phyloP scores from a whole-genome alignment of 139 green algal species.

The Zygnema cylindricum region DNA sequence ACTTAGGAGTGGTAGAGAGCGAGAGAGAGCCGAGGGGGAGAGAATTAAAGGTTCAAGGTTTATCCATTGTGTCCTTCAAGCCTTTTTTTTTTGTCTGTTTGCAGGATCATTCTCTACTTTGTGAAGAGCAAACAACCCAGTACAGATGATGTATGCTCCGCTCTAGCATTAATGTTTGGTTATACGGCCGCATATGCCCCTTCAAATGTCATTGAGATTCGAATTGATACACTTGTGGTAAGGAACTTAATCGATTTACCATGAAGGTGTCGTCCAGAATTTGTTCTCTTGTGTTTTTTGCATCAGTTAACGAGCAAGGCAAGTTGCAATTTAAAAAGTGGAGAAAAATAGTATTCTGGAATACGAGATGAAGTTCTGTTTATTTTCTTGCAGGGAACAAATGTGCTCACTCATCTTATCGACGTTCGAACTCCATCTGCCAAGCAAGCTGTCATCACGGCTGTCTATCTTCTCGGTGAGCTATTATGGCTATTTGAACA shows the following conservation, averaged over 20 bases:
- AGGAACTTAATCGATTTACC: too few relatives aligned
- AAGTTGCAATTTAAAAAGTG: too few relatives aligned
- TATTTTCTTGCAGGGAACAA: background rate
- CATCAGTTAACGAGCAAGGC: too few relatives aligned
- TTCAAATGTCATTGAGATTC: conserved; percentile 15
- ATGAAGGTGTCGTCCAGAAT: too few relatives aligned
- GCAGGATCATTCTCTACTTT: conserved; percentile 10
- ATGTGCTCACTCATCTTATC: conserved; percentile 14
- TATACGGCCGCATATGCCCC: conserved; percentile 31
- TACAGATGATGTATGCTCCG: conserved; percentile 26
- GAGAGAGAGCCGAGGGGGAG: background rate
- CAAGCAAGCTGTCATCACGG: conserved; percentile 13
- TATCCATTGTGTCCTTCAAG: background rate
- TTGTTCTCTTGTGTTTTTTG: too few relatives aligned
- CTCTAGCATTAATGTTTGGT: conserved; percentile 21
- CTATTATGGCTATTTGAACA: too few relatives aligned
- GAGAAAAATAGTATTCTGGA: background rate
- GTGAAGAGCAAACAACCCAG: conserved; percentile 32
- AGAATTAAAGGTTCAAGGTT: background rate
- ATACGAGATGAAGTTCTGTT: background rate
- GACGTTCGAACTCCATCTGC: background rate
- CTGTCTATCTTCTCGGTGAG: conserved; percentile 8
- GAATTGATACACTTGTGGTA: conserved; percentile 36
- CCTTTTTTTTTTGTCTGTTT: conserved; percentile 12
- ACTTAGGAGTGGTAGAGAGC: background rate